Conservation (phyloP, 2,329 filamentous ascomycete genomes). For the Lasiodiplodia gonubiensis region DNA sequence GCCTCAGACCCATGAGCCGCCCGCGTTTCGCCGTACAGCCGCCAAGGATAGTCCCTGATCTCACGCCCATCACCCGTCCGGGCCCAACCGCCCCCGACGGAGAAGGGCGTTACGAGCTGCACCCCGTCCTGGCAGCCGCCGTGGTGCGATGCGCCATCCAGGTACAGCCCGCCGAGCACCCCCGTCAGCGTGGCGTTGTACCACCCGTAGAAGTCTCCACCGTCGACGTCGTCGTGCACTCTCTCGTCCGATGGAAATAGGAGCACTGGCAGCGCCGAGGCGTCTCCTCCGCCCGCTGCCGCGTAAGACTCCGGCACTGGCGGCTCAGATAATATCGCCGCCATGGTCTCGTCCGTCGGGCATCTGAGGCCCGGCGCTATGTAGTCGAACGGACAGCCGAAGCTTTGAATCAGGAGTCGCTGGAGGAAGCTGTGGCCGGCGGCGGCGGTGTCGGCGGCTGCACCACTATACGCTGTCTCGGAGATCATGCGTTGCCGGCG, state of each 20-base stretch:
- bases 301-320: not conserved
- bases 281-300: not conserved
- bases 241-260: slow-evolving; percentile 18
- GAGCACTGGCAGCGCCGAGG: not conserved
- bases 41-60: not conserved
- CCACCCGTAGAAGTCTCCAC: slow-evolving; percentile 4
- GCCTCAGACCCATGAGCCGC: not conserved
- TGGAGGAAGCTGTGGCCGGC: slow-evolving; percentile 9
- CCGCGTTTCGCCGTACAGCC: not conserved
- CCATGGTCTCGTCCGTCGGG: slow-evolving; percentile 6
- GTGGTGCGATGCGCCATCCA: not conserved
- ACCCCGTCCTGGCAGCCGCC: slow-evolving; percentile 3
- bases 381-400: slow-evolving; percentile 17
- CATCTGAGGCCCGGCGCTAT: slow-evolving; percentile 18
- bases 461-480: not conserved
- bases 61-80: not conserved
- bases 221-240: not conserved
- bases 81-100: not conserved
- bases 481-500: not conserved
- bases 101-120: slow-evolving; percentile 16
- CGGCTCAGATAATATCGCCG: not conserved
- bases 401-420: slow-evolving; percentile 10
- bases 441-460: not conserved
- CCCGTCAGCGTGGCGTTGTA: slow-evolving; percentile 4
- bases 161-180: slow-evolving; percentile 12